Conservation (phyloP, 163 green algal species). For the Prototheca wickerhamii region DNA sequence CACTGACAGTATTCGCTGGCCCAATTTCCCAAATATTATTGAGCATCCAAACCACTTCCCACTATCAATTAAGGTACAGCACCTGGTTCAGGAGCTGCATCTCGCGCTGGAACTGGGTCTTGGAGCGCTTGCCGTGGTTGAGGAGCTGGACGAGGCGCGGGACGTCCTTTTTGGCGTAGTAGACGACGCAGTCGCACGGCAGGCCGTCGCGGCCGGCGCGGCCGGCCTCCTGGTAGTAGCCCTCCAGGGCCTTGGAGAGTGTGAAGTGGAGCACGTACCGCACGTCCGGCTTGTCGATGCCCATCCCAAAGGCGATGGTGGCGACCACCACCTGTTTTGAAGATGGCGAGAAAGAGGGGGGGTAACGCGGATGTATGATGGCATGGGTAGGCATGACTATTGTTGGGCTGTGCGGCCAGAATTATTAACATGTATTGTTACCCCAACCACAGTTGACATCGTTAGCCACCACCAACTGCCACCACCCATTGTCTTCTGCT, state of each 20-base stretch:
- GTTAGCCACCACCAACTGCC: not conserved
- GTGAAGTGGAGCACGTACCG: constrained; percentile 86
- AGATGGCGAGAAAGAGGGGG: too few relatives aligned
- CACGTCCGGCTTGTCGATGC: constrained; percentile 87
- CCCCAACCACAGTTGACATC: not conserved
- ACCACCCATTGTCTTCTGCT: not conserved
- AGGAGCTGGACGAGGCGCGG: constrained; percentile 46
- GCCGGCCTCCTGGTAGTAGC: constrained; percentile 56
- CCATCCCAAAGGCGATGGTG: constrained; percentile 93
- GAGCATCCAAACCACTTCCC: not conserved
- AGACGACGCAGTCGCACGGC: constrained; percentile 60
- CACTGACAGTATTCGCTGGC: too few relatives aligned
- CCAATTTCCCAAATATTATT: too few relatives aligned
- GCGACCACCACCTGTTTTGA: constrained; percentile 68
- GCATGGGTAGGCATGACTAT: too few relatives aligned
- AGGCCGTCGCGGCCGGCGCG: constrained; percentile 56
- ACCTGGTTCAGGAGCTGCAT: constrained; percentile 34
- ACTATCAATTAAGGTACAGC: not conserved
- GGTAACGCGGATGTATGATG: not conserved
- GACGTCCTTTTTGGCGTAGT: constrained; percentile 46
- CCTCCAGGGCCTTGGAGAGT: constrained; percentile 53
- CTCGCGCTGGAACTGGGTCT: constrained; percentile 26
- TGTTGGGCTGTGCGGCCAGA: too few relatives aligned
- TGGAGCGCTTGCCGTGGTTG: constrained; percentile 20
- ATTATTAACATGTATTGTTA: too few relatives aligned